Evolutionary conservation across 306 rosid genomes (phyloP).

Genomic region (Malus fusca): DNA sequence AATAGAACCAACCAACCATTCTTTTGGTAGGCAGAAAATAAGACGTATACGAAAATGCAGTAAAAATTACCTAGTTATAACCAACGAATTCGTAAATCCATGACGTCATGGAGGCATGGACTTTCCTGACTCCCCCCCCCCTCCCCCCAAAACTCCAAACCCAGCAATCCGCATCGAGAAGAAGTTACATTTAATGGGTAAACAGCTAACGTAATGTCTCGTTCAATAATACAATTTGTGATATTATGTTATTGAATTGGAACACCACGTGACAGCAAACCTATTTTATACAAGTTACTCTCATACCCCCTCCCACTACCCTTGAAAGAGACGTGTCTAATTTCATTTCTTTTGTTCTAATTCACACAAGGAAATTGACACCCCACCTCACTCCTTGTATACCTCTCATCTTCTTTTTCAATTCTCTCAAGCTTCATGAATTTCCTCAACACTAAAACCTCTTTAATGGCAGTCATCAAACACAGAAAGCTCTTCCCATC

Average conservation of each 20-base stretch:
- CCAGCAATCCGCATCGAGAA: not conserved
- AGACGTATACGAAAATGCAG: not conserved
- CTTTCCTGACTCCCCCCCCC: not conserved
- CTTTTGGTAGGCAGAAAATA: not conserved
- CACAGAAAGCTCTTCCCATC: slow-evolving; percentile 61
- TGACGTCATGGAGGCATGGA: not conserved
- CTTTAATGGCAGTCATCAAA: slow-evolving; percentile 33
- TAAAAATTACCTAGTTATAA: not conserved
- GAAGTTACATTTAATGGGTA: no score
- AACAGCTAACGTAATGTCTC: no score
- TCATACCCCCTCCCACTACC: not conserved
- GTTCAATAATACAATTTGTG: no score
- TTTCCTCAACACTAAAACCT: not conserved
- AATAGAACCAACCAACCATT: not conserved
- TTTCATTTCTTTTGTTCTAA: slow-evolving; percentile 32
- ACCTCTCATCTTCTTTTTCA: slow-evolving; percentile 18
- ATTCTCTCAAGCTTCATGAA: slow-evolving; percentile 1
- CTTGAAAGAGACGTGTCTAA: slow-evolving; percentile 33
- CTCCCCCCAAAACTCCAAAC: slow-evolving; percentile 36
- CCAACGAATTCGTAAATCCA: not conserved
- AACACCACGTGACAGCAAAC: no score
- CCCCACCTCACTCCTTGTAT: slow-evolving; percentile 10
- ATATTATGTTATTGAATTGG: no score
- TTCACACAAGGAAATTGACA: slow-evolving; percentile 23
- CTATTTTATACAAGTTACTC: no score